Conservation (phyloP, 2,329 filamentous ascomycete genomes). For the Chrysoporthe deuterocubensis region DNA sequence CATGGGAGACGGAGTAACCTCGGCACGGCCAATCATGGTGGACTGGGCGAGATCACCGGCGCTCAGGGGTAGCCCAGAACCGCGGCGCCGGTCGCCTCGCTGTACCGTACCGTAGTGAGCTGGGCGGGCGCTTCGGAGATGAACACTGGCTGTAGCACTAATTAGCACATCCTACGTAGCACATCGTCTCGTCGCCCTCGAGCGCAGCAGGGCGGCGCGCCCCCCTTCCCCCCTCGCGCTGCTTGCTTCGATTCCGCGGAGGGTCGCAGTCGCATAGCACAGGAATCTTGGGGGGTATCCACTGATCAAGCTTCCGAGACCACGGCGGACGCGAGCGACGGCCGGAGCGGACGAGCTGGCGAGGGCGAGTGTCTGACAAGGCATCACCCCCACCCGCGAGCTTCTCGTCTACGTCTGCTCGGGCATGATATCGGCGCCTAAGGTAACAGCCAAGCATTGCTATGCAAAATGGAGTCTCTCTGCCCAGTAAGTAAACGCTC, state of each 20-base stretch:
- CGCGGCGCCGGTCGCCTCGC: neutral
- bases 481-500: too few relatives aligned
- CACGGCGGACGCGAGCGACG: neutral
- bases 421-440: neutral
- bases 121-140: neutral
- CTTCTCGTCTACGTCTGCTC: too few relatives aligned
- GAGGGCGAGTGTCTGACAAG: neutral
- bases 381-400: too few relatives aligned
- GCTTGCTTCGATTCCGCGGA: neutral
- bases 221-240: neutral
- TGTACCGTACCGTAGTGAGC: neutral
- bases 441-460: neutral
- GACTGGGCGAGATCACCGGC: neutral
- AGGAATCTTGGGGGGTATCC: neutral
- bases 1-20: neutral
- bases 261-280: neutral
- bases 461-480: neutral
- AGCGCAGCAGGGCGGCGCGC: neutral
- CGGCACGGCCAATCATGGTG: slow-evolving; percentile 1
- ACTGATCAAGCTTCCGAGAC: neutral
- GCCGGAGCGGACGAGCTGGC: neutral
- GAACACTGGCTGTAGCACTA: neutral
- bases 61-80: slow-evolving; percentile 2
- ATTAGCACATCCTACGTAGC: neutral
- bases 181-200: neutral